Percentiles rank a stretch among this genome's conserved stretches.
Evolutionary conservation across 202 grass and related monocot species (phyloP).

Genomic region (Dendrocalamus latiflorus): DNA sequence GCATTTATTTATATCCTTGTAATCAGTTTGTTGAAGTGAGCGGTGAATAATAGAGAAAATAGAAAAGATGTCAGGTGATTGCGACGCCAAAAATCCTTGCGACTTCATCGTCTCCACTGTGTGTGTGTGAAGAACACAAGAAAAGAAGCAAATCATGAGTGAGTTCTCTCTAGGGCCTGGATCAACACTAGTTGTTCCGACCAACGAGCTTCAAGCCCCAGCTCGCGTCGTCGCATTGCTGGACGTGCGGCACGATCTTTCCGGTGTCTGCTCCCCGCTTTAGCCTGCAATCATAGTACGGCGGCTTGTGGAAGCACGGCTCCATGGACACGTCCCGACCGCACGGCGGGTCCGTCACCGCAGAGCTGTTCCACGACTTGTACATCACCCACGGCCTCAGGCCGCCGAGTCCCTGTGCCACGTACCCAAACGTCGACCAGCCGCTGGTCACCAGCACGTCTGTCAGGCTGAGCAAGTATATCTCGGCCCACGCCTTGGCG

Average conservation of each 20-base stretch:
- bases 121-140: too few species aligned
- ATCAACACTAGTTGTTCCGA: too few species aligned
- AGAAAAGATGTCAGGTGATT: too few species aligned
- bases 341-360: conserved; percentile 9
- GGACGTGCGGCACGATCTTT: conserved; percentile 11
- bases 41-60: too few species aligned
- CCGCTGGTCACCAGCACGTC: conserved; percentile 40
- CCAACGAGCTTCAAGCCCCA: conserved; percentile 41
- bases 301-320: conserved; percentile 39
- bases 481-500: conserved; percentile 52
- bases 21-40: too few species aligned
- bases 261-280: conserved; percentile 13
- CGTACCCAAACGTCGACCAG: conserved; percentile 50
- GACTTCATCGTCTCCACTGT: too few species aligned
- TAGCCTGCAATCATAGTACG: conserved; percentile 17
- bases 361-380: not conserved
- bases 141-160: too few species aligned
- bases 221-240: conserved; percentile 16
- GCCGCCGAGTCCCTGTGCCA: conserved; percentile 37
- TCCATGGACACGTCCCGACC: conserved; percentile 38
- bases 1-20: too few species aligned
- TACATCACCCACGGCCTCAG: conserved; percentile 39
- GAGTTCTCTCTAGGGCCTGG: too few species aligned
- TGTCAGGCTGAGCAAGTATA: conserved; percentile 39
- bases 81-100: too few species aligned